Conservation (phyloP, 2,329 filamentous ascomycete genomes). For the Botrytis aclada region DNA sequence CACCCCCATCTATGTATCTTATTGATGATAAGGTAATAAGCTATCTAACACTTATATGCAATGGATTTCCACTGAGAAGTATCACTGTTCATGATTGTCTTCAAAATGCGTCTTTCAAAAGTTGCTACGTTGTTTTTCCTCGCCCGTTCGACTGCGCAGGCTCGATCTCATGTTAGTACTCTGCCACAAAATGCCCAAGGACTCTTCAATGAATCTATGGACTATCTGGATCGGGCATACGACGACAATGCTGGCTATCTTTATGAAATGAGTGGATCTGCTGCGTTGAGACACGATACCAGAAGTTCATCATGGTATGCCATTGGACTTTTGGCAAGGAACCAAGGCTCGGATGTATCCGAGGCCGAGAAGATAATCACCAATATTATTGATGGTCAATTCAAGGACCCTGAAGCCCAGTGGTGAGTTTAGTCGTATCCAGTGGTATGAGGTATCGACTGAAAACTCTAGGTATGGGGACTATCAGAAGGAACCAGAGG, state of each 20-base stretch:
- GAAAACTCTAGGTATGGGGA: conserved; percentile 39
- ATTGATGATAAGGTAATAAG: not conserved
- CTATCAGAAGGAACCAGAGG: conserved; percentile 54
- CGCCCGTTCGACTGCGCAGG: not conserved
- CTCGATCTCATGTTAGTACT: conserved; percentile 23
- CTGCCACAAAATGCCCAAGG: conserved; percentile 37
- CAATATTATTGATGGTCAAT: conserved; percentile 53
- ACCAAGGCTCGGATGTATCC: conserved; percentile 47
- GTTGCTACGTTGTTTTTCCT: not conserved
- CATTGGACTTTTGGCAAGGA: conserved; percentile 54
- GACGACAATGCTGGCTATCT: conserved; percentile 52
- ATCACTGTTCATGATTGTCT: not conserved
- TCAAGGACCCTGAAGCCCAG: conserved; percentile 49
- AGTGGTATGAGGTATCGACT: not conserved
- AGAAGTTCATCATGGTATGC: conserved; percentile 58
- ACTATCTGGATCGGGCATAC: conserved; percentile 54
- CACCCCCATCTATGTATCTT: not conserved
- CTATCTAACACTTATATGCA: not conserved
- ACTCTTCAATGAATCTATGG: conserved; percentile 51
- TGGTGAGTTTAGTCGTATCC: conserved; percentile 45
- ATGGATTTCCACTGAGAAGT: too few species aligned
- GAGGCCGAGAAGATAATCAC: conserved; percentile 53
- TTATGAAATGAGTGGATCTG: conserved; percentile 46
- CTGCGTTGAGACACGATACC: conserved; percentile 47
- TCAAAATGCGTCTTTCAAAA: not conserved